Evolutionary conservation across 129 eudicot species (phyloP).

Genomic region (Ambrosia artemisiifolia): DNA sequence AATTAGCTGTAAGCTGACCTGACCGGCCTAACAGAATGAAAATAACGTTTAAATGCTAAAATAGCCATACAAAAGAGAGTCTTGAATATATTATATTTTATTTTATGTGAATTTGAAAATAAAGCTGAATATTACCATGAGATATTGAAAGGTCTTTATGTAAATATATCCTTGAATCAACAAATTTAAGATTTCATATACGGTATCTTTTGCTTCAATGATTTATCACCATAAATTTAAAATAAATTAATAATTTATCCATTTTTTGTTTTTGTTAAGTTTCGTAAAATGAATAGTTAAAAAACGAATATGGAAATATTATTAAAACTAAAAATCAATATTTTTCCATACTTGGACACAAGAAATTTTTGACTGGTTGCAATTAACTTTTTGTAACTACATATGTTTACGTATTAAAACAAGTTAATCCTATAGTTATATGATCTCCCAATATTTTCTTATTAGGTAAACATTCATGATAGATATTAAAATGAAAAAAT

Average conservation of each 20-base stretch:
- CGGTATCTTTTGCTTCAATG: not conserved
- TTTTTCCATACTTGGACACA: not conserved
- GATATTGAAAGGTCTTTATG: not conserved
- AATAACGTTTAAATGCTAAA: conserved; percentile 6
- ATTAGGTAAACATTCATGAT: not conserved
- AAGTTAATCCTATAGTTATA: not conserved
- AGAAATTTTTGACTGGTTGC: not conserved
- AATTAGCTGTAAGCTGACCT: conserved; percentile 34
- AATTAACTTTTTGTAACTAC: too few species aligned
- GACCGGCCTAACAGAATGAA: conserved; percentile 30
- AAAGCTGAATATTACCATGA: too few species aligned
- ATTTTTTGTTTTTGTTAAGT: not conserved
- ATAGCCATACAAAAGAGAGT: not conserved
- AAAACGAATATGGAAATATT: not conserved
- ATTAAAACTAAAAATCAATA: not conserved
- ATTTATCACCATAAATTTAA: not conserved
- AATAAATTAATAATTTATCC: not conserved
- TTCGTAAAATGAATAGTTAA: not conserved
- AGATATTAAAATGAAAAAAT: not conserved
- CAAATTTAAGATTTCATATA: not conserved
- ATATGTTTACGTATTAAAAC: too few species aligned
- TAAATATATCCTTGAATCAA: not conserved
- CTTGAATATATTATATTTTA: not conserved
- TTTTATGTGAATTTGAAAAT: not conserved
- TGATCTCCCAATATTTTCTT: not conserved